Conservation (phyloP, 352 stramenopile species). For the Globisporangium apiculatum region DNA sequence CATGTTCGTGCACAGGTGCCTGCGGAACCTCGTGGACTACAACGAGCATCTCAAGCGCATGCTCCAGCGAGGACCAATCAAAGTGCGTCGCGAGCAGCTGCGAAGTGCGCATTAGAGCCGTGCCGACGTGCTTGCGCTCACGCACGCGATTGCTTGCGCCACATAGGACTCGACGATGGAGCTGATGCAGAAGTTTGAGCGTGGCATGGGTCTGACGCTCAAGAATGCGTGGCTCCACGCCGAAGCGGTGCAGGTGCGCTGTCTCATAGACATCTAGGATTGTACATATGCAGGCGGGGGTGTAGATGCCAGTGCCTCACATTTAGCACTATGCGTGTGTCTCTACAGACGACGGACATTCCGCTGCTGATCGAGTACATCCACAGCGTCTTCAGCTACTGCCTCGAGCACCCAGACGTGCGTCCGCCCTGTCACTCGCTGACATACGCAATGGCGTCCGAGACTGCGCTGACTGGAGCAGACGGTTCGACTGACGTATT, state of each 20-base stretch:
- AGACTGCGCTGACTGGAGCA: too few species aligned
- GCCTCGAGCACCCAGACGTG: conserved; percentile 60
- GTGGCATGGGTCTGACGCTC: conserved; percentile 80
- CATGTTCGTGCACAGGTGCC: conserved; percentile 25
- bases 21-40: conserved; percentile 79
- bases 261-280: neutral
- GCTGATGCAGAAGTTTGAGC: conserved; percentile 81
- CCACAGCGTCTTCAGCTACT: conserved; percentile 77
- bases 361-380: conserved; percentile 87
- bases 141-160: neutral
- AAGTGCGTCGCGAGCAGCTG: conserved; percentile 21
- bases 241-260: conserved; percentile 71
- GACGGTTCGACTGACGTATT: too few species aligned
- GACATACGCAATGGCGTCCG: too few species aligned
- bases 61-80: conserved; percentile 52
- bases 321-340: neutral
- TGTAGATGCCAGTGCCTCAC: neutral
- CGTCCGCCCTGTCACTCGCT: conserved; percentile 1
- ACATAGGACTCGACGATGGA: conserved; percentile 55
- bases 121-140: neutral
- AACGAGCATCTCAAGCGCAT: conserved; percentile 72
- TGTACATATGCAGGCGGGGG: too few species aligned
- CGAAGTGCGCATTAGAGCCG: neutral
- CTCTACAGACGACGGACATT: conserved; percentile 76
- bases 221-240: conserved; percentile 89